phyloP scores from a whole-genome alignment of 169 alveolate species.

The Plasmodium relictum region DNA sequence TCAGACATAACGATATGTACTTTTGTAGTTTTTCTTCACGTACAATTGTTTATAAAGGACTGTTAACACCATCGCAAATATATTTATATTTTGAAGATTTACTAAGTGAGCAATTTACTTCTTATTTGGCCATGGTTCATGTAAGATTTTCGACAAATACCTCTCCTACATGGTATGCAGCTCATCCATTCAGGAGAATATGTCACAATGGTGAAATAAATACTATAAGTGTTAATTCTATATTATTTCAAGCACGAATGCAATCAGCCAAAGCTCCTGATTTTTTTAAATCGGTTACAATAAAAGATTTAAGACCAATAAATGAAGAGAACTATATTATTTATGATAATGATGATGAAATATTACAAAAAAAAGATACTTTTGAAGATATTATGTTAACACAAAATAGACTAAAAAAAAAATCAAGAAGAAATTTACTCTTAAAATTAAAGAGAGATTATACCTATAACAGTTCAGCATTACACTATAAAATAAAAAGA shows the following conservation, averaged over 20 bases:
- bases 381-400: slow-evolving; percentile 79
- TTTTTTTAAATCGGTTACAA: slow-evolving; percentile 57
- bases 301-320: slow-evolving; percentile 72
- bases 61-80: slow-evolving; percentile 77
- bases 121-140: slow-evolving; percentile 77
- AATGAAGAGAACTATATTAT: slow-evolving; percentile 75
- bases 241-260: slow-evolving; percentile 68
- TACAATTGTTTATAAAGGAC: slow-evolving; percentile 76
- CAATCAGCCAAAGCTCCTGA: slow-evolving; percentile 57
- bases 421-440: slow-evolving; percentile 69
- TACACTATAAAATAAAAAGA: slow-evolving; percentile 69
- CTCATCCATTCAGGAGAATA: slow-evolving; percentile 76
- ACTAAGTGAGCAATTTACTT: slow-evolving; percentile 67
- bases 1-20: slow-evolving; percentile 70
- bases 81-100: slow-evolving; percentile 72
- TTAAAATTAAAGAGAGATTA: slow-evolving; percentile 68
- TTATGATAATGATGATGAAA: slow-evolving; percentile 77
- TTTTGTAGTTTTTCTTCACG: slow-evolving; percentile 78
- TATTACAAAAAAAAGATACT: slow-evolving; percentile 69
- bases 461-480: slow-evolving; percentile 65
- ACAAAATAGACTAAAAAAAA: slow-evolving; percentile 72
- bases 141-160: slow-evolving; percentile 76
- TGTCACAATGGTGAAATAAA: slow-evolving; percentile 82
- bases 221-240: slow-evolving; percentile 77
- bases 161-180: slow-evolving; percentile 79